Conservation (phyloP, 2,329 filamentous ascomycete genomes). For the Trichoderma cornu-damae region DNA sequence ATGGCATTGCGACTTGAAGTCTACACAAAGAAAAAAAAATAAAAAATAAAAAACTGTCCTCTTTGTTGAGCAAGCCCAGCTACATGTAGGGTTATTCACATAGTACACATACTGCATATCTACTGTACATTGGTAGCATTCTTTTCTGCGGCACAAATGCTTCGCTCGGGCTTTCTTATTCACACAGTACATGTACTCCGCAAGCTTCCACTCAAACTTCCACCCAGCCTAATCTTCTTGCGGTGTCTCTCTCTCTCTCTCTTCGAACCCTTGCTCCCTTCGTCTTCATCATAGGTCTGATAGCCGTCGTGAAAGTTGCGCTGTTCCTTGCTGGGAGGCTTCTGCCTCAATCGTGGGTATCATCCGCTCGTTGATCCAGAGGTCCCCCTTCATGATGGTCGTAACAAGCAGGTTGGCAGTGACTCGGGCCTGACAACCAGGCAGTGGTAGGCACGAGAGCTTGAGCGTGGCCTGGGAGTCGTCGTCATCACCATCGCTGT, state of each 20-base stretch:
- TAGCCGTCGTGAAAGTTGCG: background rate
- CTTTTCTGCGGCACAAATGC: too few relatives aligned
- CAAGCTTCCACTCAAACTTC: background rate
- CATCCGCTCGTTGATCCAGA: background rate
- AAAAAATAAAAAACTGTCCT: background rate
- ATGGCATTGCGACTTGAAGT: background rate
- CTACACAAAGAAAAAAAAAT: background rate
- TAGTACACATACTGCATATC: too few relatives aligned
- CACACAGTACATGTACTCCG: too few relatives aligned
- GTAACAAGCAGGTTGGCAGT: background rate
- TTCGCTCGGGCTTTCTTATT: too few relatives aligned
- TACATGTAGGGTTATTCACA: too few relatives aligned
- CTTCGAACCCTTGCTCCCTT: background rate
- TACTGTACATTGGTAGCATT: too few relatives aligned
- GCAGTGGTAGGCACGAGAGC: background rate
- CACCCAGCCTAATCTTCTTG: background rate
- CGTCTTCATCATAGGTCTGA: background rate
- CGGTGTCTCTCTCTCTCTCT: background rate
- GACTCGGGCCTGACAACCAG: background rate
- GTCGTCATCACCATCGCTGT: background rate
- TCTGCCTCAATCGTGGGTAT: background rate
- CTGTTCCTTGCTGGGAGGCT: background rate
- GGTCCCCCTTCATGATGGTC: background rate
- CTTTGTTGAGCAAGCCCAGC: too few relatives aligned
- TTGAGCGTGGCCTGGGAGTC: background rate